Evolutionary conservation across 2,329 filamentous ascomycete species (phyloP), one percentile per base, ranked within the genome.

Genomic region (Claviceps fusiformis): DNA sequence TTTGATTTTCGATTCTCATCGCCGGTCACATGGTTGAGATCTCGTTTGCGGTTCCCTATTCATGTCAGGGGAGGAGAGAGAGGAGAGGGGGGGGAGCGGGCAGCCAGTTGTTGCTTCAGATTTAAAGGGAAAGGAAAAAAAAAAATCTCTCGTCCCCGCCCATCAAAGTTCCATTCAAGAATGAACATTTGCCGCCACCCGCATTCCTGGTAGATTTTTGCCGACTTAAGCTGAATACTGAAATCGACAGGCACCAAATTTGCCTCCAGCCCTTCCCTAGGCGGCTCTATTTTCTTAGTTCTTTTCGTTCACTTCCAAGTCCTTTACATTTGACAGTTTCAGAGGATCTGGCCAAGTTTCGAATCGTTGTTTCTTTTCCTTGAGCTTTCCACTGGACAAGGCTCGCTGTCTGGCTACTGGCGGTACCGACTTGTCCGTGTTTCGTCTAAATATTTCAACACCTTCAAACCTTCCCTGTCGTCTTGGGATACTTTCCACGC

Each of bases 121-220:
- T 56, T 57, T 56, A 57, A 55, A 57, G 53, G 37, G 46, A 55
- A 49, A 56, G 55, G 53, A 45, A 47, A 56, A 49, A 58, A 55
- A 57, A 56, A 56, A 55, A 56, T 57, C 53, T 56, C 59, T 41
- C 57, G 48, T 55, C 59, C 54, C 57, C 54, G 57, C 57, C 41
- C 54, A 45, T 39, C 53, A 55, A 43, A 56, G 50, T 54, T 55
- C 49, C 51, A 48, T 56, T 52, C 46, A 45, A 59, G 46, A 58
- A 51, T 57, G 31, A 44, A 43, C 52, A 54, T n/a, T 55, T 55
- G 49, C 55, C 54, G 48, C 57, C 50, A 57, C 54, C 52, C 45
- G 56, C 56, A 46, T 53, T 49, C 54, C 47, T 37, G 52, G 45
- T 47, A 54, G 44, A 55, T 55, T 54, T 54, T 57, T 53, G 53